Conservation (phyloP, 148 eudicot genomes). For the Fagopyrum homotropicum region DNA sequence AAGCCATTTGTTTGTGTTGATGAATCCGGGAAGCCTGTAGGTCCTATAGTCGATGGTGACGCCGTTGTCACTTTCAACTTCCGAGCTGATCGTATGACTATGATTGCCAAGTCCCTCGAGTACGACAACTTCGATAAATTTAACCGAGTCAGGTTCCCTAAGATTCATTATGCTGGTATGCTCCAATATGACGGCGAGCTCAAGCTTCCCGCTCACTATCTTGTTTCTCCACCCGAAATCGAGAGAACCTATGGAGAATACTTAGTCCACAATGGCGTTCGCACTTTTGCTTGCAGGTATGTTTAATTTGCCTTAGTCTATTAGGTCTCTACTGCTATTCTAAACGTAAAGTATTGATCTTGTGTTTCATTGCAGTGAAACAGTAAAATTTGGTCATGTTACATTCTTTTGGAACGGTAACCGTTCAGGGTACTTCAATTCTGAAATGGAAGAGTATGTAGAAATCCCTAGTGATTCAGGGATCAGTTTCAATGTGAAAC, state of each 20-base stretch:
- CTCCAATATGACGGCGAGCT: constrained; percentile 91
- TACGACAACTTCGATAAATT: constrained; percentile 75
- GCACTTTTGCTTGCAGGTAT: constrained; percentile 93
- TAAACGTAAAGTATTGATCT: no score
- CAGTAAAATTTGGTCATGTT: constrained; percentile 95
- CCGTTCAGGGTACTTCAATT: constrained; percentile 74
- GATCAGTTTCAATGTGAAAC: constrained; percentile 72
- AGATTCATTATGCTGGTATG: constrained; percentile 90
- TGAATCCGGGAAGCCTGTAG: constrained; percentile 71
- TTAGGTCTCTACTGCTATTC: neutral
- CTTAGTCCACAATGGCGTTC: constrained; percentile 62
- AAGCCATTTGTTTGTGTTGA: constrained; percentile 90
- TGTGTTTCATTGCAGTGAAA: constrained; percentile 43
- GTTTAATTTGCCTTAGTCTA: neutral
- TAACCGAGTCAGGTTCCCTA: constrained; percentile 69
- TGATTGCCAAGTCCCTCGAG: constrained; percentile 91
- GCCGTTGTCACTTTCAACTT: constrained; percentile 89
- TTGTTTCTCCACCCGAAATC: constrained; percentile 83
- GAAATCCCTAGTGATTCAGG: constrained; percentile 89
- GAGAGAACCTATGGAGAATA: constrained; percentile 92
- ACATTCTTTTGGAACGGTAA: constrained; percentile 97
- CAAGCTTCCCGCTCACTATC: constrained; percentile 70
- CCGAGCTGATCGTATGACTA: constrained; percentile 93
- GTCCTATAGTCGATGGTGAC: constrained; percentile 90
- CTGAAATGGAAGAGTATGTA: constrained; percentile 90